Evolutionary conservation across 2,329 filamentous ascomycete species (phyloP).

Genomic region (Aspergillus sp.): DNA sequence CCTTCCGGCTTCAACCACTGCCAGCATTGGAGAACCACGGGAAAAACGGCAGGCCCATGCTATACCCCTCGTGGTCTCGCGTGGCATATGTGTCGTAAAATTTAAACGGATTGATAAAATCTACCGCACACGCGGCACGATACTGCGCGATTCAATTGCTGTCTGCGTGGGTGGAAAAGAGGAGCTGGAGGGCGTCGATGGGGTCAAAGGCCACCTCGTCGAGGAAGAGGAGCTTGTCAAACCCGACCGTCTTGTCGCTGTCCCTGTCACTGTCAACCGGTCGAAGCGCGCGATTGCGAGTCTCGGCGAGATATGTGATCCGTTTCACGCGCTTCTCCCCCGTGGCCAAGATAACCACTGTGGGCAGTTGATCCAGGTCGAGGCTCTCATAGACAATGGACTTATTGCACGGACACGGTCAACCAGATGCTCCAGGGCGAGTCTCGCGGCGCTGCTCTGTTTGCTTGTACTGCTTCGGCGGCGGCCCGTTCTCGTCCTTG

Average conservation of each 20-base stretch:
- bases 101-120: constrained; percentile 72
- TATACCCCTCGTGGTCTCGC: constrained; percentile 69
- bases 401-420: constrained; percentile 52
- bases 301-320: constrained; percentile 71
- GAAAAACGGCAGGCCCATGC: constrained; percentile 70
- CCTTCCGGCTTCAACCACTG: constrained; percentile 58
- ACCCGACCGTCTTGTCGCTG: constrained; percentile 37
- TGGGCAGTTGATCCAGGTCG: constrained; percentile 55
- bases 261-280: constrained; percentile 58
- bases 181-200: constrained; percentile 60
- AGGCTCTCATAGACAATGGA: constrained; percentile 65
- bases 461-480: no score
- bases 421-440: constrained; percentile 59
- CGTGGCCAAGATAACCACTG: constrained; percentile 64
- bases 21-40: constrained; percentile 66
- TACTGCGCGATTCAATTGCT: constrained; percentile 61
- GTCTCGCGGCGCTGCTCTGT: constrained; percentile 45
- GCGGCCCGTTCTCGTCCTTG: no score
- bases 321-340: constrained; percentile 68
- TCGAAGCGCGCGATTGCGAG: constrained; percentile 70
- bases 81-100: constrained; percentile 79
- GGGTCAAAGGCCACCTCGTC: constrained; percentile 71
- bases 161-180: constrained; percentile 63
- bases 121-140: constrained; percentile 71
- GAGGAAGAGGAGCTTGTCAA: constrained; percentile 62